Base-by-base conservation (phyloP, 2,329 filamentous ascomycete genomes). In the Pestalotiopsis sp. region DNA sequence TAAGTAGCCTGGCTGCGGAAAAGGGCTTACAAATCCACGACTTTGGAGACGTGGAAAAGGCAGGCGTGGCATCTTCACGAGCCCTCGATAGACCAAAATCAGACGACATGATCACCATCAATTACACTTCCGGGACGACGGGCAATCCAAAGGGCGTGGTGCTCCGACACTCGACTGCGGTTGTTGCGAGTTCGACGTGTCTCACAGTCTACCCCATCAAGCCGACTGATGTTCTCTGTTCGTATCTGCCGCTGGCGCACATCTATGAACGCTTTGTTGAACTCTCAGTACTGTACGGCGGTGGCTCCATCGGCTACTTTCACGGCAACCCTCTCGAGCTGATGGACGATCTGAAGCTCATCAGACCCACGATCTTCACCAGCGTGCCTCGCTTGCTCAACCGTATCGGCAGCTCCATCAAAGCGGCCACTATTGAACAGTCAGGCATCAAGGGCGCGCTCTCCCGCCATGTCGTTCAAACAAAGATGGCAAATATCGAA, bases 71-170 rank as follows among this genome's bases (percentile, higher is more conserved):
- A 17, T 59, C 56, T 59, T 59, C 56, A 26, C 56, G 56, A 59
- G 17, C 56, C 22, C 24, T 30, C 56, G 24, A 59, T 22, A 13
- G 24, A 59, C 56, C 56, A 7, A 6, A 20, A n/a, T 20, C 22
- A 6, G 24, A 59, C 14, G 56, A 59, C 24, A 59, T 59, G 7
- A n/a, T 59, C 24, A 59, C 56, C 24, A 26, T 70, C 10, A 70
- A 70, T 48, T 68, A 63, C 67, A 69, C 68, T 1, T 71, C 70
- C 52, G 52, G 38, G 14, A 71, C 66, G 9, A 61, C 66, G 5
- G 69, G 71, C 10, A 24, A 66, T 3, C 68, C 69, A 17, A 70
- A 73, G 30, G 56, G 56, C 56, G 24, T 26, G 11, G 7, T 59
- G 20, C 20, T 59, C 5, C 56, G 56, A 5, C 56, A 59, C 10